Conservation (phyloP, 805 yeast genomes). For the Kazachstania taianensis region DNA sequence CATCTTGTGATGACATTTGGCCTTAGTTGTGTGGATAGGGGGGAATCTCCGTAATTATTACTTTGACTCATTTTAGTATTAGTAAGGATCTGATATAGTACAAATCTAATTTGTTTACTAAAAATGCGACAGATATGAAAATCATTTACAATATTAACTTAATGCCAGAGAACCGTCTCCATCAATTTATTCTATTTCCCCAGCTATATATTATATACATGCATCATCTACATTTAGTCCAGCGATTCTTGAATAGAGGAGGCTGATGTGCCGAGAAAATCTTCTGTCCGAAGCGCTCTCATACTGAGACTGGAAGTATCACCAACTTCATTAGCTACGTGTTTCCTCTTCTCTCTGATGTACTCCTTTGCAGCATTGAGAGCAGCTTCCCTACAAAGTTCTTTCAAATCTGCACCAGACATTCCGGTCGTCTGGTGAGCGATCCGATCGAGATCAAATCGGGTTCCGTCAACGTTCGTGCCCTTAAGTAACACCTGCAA, state of each 20-base stretch:
- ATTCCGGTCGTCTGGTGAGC: constrained; percentile 59
- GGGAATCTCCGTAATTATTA: too few species aligned
- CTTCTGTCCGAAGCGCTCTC: constrained; percentile 55
- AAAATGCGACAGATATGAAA: too few species aligned
- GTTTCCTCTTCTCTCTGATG: constrained; percentile 44
- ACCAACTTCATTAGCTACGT: constrained; percentile 1
- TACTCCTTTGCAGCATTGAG: constrained; percentile 80
- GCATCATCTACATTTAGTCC: too few species aligned
- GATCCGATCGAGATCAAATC: constrained; percentile 51
- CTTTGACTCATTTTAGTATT: too few species aligned
- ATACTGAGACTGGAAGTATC: constrained; percentile 34
- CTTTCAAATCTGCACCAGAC: constrained; percentile 89
- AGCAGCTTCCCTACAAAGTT: constrained; percentile 88
- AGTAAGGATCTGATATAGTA: too few species aligned
- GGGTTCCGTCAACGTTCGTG: constrained; percentile 43
- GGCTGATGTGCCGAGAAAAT: constrained; percentile 33
- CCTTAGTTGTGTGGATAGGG: too few species aligned
- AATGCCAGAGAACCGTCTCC: too few species aligned
- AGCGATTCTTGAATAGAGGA: too few species aligned
- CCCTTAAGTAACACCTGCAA: constrained; percentile 57
- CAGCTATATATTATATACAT: too few species aligned
- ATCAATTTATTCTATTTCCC: too few species aligned
- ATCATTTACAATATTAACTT: too few species aligned
- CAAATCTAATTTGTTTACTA: too few species aligned
- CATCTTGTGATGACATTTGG: background rate